A percentile compares a stretch with the other conserved stretches of the same genome.
Evolutionary conservation across 1,284 basidiomycete genomes (phyloP).

Genomic region (Farysia itapuensis): DNA sequence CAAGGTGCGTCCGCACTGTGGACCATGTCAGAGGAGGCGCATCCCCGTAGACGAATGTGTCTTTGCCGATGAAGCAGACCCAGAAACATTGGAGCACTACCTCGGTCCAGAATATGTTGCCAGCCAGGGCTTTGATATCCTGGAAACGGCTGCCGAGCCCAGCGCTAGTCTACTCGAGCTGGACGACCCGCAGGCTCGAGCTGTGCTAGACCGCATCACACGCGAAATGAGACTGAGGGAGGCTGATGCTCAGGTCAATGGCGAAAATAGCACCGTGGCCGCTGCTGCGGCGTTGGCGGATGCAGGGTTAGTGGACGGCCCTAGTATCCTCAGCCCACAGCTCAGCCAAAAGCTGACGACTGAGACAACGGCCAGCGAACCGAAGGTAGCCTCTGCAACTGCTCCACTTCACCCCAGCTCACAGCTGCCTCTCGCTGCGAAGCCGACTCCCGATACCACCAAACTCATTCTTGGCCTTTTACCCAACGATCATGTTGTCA

Average conservation of each 20-base stretch:
- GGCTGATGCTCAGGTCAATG: conserved; percentile 4
- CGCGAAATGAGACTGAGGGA: conserved; percentile 34
- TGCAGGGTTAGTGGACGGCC: not conserved
- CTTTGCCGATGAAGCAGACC: conserved; percentile 44
- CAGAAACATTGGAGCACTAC: conserved; percentile 34
- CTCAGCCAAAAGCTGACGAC: not conserved
- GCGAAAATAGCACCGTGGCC: not conserved
- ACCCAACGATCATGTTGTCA: conserved; percentile 46
- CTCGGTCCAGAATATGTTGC: conserved; percentile 22
- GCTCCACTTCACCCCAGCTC: conserved; percentile 6
- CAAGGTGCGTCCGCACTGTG: conserved; percentile 51
- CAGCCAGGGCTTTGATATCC: conserved; percentile 22
- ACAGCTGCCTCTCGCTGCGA: conserved; percentile 17
- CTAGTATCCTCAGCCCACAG: conserved; percentile 2
- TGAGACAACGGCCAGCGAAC: not conserved
- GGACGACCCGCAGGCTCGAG: conserved; percentile 36
- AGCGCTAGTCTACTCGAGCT: conserved; percentile 19
- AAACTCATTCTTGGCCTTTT: conserved; percentile 42
- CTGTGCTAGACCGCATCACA: conserved; percentile 45
- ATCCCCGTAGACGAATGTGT: conserved; percentile 45
- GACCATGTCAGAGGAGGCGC: conserved; percentile 51
- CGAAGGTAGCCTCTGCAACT: not conserved
- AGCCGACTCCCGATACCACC: conserved; percentile 16
- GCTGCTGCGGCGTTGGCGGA: not conserved
- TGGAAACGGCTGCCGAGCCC: conserved; percentile 4